Conservation (phyloP, 768 basidiomycete species). For the Phylloporus rhodoxanthus region DNA sequence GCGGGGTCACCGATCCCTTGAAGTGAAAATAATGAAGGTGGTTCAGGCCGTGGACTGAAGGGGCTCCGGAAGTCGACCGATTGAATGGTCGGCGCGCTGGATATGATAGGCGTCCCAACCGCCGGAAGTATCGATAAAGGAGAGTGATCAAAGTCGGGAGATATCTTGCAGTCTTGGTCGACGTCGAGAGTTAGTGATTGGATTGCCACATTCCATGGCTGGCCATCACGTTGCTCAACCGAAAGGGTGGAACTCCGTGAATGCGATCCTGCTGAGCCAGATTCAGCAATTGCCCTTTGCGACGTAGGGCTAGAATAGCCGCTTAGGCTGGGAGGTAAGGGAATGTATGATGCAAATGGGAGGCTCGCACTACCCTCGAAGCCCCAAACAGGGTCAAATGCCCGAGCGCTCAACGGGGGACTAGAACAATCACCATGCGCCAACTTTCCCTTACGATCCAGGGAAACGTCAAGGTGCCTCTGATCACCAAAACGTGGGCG, state of each 20-base stretch:
- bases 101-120: conserved; percentile 27
- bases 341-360: conserved; percentile 26
- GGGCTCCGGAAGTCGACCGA: conserved; percentile 17
- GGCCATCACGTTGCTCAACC: conserved; percentile 23
- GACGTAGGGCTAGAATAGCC: conserved; percentile 29
- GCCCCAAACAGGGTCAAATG: conserved; percentile 21
- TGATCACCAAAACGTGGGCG: conserved; percentile 16
- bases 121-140: conserved; percentile 28
- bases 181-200: conserved; percentile 8
- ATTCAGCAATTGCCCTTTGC: conserved; percentile 17
- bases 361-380: conserved; percentile 14
- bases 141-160: conserved; percentile 23
- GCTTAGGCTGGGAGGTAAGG: conserved; percentile 28
- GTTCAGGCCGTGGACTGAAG: conserved; percentile 29
- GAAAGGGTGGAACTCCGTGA: conserved; percentile 30
- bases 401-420: conserved; percentile 10
- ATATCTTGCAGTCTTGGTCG: conserved; percentile 6
- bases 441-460: background rate
- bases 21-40: conserved; percentile 15
- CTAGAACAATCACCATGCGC: conserved; percentile 1
- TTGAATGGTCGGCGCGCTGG: conserved; percentile 8
- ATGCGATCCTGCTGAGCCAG: conserved; percentile 15
- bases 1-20: conserved; percentile 7
- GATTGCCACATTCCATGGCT: conserved; percentile 7
- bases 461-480: background rate